Evolutionary conservation across 2,329 filamentous ascomycete species (phyloP), one percentile per base, ranked within the genome.

Genomic region (Penicillium thymicola): DNA sequence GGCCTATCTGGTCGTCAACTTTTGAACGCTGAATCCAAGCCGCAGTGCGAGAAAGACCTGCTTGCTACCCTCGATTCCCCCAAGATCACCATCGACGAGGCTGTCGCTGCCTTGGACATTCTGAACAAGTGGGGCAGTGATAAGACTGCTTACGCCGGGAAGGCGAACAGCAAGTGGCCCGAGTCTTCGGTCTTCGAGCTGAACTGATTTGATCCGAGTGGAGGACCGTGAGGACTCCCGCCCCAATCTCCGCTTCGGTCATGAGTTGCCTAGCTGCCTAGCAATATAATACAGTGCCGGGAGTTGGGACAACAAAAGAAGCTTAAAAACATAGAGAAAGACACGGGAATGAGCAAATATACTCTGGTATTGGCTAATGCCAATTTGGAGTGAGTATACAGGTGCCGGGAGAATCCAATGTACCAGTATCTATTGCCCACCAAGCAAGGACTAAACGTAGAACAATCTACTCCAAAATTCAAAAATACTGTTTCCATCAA

Each of bases 41-140:
- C 76, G 2, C 77, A 82, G 66, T 80, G 78, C 55, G 88, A 89
- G 67, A 81, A 85, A 69, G 82, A 85, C 37, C 73, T 92, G n/a
- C 67, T 79, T n/a, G 78, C 77, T n/a, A 77, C 84, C 10, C 72
- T 90, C 13, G 79, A 82, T 27, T 67, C 82, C 7, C 71, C 81
- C 5, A 73, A 67, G 13, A 75, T 81, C 40, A 80, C 80, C 7
- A 74, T 86, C 27, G 78, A 82, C 41, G 82, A 88, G 57, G 87
- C 85, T 1, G 66, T 80, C 10, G 77, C 77, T 45, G 82, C 84
- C 3, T 71, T 88, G 32, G 73, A 77, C 13, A 58, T 83, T 32
- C 65, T 86, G 28, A 71, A 73, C 41, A 74, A 79, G 58, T 81
- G 82, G 79, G 77, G 78, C 55, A 82, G 82, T 57, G 73, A 76